Percentiles rank a stretch among this genome's conserved stretches.
Evolutionary conservation across 306 rosid genomes (phyloP).

Genomic region (Hippophae gyantsensis): DNA sequence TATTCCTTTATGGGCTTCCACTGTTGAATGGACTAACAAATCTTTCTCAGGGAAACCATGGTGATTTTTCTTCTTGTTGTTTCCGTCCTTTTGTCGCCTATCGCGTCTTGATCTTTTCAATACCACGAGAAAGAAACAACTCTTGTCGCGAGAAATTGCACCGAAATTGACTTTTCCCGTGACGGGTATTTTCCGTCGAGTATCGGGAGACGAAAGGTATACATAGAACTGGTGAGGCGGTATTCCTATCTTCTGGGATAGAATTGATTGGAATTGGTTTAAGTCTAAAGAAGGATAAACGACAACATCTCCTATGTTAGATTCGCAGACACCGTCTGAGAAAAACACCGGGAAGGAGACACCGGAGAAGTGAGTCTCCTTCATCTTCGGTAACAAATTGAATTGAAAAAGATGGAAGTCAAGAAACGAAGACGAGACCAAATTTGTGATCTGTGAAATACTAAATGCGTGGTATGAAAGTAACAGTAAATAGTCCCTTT

Average conservation of each 20-base stretch:
- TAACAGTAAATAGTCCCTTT: too few species aligned
- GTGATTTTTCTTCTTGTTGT: neutral
- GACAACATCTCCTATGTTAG: conserved; percentile 32
- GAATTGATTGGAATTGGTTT: conserved; percentile 24
- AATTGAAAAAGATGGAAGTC: too few species aligned
- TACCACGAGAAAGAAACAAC: conserved; percentile 46
- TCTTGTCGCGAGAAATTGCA: conserved; percentile 22
- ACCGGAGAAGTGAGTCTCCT: conserved; percentile 12
- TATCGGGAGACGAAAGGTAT: conserved; percentile 25
- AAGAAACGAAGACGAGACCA: too few species aligned
- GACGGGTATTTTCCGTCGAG: conserved; percentile 36
- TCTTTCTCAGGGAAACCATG: neutral
- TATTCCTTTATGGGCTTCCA: neutral
- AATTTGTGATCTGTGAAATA: too few species aligned
- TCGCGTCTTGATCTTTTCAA: conserved; percentile 43
- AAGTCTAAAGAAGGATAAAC: conserved; percentile 32
- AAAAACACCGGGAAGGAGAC: conserved; percentile 34
- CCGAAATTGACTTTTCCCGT: conserved; percentile 43
- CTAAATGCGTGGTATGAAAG: too few species aligned
- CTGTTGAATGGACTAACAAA: neutral
- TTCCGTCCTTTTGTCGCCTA: conserved; percentile 20
- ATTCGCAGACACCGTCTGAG: conserved; percentile 44
- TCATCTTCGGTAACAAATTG: conserved; percentile 14
- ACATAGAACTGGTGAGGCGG: conserved; percentile 43
- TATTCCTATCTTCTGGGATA: conserved; percentile 49